Conservation (phyloP, 2,329 filamentous ascomycete genomes). For the Fusarium sp. region DNA sequence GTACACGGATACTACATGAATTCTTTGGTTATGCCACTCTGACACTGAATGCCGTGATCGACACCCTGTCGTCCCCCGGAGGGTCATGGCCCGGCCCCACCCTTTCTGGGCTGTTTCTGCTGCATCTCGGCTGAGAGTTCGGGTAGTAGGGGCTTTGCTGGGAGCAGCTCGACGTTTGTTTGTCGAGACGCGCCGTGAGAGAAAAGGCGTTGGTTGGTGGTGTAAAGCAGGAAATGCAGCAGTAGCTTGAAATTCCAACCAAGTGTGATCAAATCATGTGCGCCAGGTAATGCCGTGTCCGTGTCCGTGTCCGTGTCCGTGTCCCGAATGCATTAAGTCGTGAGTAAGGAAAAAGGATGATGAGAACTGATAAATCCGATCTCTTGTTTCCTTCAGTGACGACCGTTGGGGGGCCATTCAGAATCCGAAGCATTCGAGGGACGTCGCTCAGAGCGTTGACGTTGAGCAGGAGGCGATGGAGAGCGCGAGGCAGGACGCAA, state of each 20-base stretch:
- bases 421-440: slow-evolving; percentile 43
- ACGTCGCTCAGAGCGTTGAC: slow-evolving; percentile 42
- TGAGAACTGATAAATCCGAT: not conserved
- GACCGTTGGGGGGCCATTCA: slow-evolving; percentile 39
- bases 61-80: slow-evolving; percentile 1
- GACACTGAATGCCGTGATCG: slow-evolving; percentile 38
- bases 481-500: slow-evolving; percentile 44
- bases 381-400: slow-evolving; percentile 23
- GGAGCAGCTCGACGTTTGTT: not conserved
- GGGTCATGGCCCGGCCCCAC: slow-evolving; percentile 20
- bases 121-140: slow-evolving; percentile 14
- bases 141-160: slow-evolving; percentile 5
- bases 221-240: slow-evolving; percentile 1
- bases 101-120: slow-evolving; percentile 28
- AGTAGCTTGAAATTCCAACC: slow-evolving; percentile 3
- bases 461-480: slow-evolving; percentile 42
- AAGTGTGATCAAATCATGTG: slow-evolving; percentile 18
- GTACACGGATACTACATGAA: not conserved
- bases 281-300: slow-evolving; percentile 21
- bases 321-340: slow-evolving; percentile 25
- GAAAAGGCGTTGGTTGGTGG: not conserved
- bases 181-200: not conserved
- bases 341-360: slow-evolving; percentile 10
- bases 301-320: slow-evolving; percentile 19
- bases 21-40: slow-evolving; percentile 33